These are phyloP conservation scores for Dendrobium catenatum DNA, from an alignment of 106 monocot genomes.

Conservation along the genomic window DNA sequence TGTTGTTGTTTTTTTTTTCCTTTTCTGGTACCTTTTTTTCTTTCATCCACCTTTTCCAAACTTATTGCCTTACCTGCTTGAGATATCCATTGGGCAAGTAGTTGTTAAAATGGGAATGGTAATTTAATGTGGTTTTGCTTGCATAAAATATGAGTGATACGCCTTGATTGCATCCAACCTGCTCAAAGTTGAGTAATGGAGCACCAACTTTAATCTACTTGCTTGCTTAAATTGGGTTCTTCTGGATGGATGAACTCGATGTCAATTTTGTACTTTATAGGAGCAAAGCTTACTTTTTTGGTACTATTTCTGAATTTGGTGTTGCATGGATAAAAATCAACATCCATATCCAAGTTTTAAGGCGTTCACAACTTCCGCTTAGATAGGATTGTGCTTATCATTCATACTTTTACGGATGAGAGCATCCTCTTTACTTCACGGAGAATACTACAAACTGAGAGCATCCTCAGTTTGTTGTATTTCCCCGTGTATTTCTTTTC, in stretches of 20 bases:
- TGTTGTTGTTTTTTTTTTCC: too few species aligned
- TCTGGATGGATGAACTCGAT: neutral
- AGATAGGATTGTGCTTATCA: neutral
- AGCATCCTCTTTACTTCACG: neutral
- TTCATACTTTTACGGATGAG: neutral
- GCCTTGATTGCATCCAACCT: neutral
- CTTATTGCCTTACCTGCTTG: too few species aligned
- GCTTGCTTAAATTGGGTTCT: neutral
- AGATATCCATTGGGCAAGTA: neutral
- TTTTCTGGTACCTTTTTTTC: too few species aligned
- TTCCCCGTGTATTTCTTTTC: neutral
- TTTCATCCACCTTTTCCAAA: too few species aligned
- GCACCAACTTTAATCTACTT: neutral
- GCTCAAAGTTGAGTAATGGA: too few species aligned
- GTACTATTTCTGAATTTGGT: neutral
- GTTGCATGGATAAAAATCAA: neutral
- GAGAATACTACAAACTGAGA: neutral
- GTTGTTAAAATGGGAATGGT: too few species aligned
- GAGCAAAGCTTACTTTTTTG: neutral
- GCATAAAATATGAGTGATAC: neutral
- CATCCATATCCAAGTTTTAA: neutral
- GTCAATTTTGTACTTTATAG: neutral
- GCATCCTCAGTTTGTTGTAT: neutral
- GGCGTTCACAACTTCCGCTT: neutral
- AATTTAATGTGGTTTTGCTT: neutral